These are phyloP conservation scores for Chalciporus sphaerocephalus DNA, from an alignment of 768 basidiomycete genomes.

Conservation along the genomic window DNA sequence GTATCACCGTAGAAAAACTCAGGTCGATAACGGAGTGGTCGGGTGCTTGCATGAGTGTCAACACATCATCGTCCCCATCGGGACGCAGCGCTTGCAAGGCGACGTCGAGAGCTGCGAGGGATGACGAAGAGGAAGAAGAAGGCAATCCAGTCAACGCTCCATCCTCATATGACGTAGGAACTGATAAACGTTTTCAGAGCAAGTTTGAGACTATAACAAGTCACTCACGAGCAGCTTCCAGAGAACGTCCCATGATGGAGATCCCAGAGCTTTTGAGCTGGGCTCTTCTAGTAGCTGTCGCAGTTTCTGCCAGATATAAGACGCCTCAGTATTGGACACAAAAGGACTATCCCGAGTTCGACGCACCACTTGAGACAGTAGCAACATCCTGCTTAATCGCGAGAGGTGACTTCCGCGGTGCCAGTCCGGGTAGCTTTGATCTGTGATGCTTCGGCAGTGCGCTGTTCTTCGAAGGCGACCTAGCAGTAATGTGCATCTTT, in stretches of 20 bases:
- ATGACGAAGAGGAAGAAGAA: slow-evolving; percentile 9
- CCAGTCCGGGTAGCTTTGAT: slow-evolving; percentile 10
- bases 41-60: neutral
- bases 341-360: neutral
- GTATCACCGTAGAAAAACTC: neutral
- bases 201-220: neutral
- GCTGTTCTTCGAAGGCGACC: slow-evolving; percentile 3
- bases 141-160: neutral
- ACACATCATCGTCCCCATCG: neutral
- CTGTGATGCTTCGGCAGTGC: slow-evolving; percentile 3
- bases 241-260: neutral
- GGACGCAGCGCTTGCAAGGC: neutral
- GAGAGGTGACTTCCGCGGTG: slow-evolving; percentile 3
- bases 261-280: neutral
- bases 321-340: neutral
- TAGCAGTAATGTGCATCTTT: slow-evolving; percentile 6
- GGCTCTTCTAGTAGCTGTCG: slow-evolving; percentile 4
- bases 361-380: slow-evolving; percentile 3
- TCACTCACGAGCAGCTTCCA: slow-evolving; percentile 8
- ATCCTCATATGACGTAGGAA: neutral
- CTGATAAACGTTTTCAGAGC: slow-evolving; percentile 3
- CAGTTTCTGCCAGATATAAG: slow-evolving; percentile 6
- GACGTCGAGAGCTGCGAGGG: slow-evolving; percentile 1
- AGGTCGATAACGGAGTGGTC: slow-evolving; percentile 4
- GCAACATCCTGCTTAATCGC: slow-evolving; percentile 4